These are phyloP conservation scores for Puccinia hordei DNA, from an alignment of 1,284 basidiomycete genomes.

Conservation along the genomic window DNA sequence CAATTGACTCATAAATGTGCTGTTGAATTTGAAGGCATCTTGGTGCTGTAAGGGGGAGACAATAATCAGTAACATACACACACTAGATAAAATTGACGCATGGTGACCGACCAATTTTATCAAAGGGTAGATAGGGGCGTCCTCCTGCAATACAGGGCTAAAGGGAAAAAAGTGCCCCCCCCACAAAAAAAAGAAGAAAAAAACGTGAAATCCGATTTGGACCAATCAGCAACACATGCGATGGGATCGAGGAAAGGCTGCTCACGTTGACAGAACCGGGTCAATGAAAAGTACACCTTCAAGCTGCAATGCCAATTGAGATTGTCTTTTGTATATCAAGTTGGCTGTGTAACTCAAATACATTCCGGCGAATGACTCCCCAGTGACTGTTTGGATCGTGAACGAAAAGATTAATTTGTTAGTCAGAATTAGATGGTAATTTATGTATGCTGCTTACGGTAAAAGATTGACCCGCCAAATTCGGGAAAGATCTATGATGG, in stretches of 20 bases:
- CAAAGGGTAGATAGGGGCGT: slow-evolving; percentile 9
- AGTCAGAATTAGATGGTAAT: slow-evolving; percentile 48
- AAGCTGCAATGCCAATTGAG: slow-evolving; percentile 54
- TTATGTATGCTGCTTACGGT: not conserved
- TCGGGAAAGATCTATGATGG: slow-evolving; percentile 32
- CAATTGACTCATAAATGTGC: slow-evolving; percentile 68
- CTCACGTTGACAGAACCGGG: slow-evolving; percentile 53
- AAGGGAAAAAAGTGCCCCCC: not conserved
- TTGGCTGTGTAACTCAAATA: slow-evolving; percentile 61
- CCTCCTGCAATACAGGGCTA: not conserved
- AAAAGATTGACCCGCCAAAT: slow-evolving; percentile 6
- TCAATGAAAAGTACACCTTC: slow-evolving; percentile 58
- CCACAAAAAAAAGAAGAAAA: too few relatives aligned
- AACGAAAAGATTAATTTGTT: slow-evolving; percentile 52
- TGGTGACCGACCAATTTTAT: not conserved
- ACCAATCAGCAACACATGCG: not conserved
- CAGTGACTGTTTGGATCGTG: slow-evolving; percentile 53
- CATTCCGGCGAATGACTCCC: slow-evolving; percentile 60
- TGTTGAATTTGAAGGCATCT: slow-evolving; percentile 54
- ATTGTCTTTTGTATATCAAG: slow-evolving; percentile 54
- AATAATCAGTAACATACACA: not conserved
- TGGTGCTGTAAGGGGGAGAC: slow-evolving; percentile 3
- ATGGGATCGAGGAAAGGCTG: not conserved
- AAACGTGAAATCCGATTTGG: not conserved
- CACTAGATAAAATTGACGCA: not conserved